A percentile compares a stretch with the other conserved stretches of the same genome.
Conservation (phyloP, 768 basidiomycete species). For the Aureoboletus auriporus region DNA sequence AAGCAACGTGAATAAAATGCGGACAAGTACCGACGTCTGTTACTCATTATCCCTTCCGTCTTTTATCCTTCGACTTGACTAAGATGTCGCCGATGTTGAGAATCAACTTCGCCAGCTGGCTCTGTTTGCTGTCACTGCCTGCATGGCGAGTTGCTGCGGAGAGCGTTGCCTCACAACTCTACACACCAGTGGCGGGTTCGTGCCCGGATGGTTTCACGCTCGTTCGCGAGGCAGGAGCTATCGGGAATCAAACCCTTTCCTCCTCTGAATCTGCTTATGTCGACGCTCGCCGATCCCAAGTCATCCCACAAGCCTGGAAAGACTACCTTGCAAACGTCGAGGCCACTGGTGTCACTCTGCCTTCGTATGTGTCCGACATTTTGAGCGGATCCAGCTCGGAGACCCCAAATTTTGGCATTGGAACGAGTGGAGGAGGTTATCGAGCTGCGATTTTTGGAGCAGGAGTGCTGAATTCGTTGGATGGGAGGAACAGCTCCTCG, state of each 20-base stretch:
- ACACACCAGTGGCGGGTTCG: slow-evolving; percentile 16
- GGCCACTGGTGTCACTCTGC: slow-evolving; percentile 25
- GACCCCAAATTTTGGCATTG: slow-evolving; percentile 43
- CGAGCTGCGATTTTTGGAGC: slow-evolving; percentile 54
- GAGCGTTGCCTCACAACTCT: slow-evolving; percentile 21
- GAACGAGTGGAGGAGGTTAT: slow-evolving; percentile 54
- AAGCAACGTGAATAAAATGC: too few species aligned
- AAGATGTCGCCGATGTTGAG: not conserved
- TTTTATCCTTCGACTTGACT: too few species aligned
- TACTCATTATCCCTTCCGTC: too few species aligned
- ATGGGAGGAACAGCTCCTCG: slow-evolving; percentile 45
- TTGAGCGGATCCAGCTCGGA: slow-evolving; percentile 16
- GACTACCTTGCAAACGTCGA: slow-evolving; percentile 37
- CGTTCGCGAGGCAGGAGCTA: slow-evolving; percentile 26
- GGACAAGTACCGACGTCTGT: too few species aligned
- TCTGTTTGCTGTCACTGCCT: slow-evolving; percentile 3
- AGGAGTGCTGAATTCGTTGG: slow-evolving; percentile 46
- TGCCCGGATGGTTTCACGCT: slow-evolving; percentile 25
- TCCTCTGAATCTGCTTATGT: slow-evolving; percentile 36
- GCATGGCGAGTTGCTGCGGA: slow-evolving; percentile 17
- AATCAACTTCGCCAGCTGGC: slow-evolving; percentile 4
- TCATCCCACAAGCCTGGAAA: slow-evolving; percentile 38
- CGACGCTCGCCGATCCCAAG: slow-evolving; percentile 27
- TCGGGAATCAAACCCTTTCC: slow-evolving; percentile 33
- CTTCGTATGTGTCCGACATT: slow-evolving; percentile 34